phyloP scores from a whole-genome alignment of 768 basidiomycete species.

The Mrakia frigida region DNA sequence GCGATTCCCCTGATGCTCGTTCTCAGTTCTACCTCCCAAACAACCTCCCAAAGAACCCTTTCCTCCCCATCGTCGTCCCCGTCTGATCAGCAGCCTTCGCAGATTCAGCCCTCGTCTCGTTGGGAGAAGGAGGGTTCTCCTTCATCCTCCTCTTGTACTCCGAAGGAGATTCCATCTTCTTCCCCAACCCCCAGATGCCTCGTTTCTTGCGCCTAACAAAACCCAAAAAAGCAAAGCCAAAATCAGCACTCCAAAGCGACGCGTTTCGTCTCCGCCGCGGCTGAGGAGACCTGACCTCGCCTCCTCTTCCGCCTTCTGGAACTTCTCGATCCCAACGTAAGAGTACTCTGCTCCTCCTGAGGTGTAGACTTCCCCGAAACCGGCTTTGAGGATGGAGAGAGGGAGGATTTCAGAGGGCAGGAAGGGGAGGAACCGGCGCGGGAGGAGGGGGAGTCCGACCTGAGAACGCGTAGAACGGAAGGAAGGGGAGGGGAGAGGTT shows the following conservation, averaged over 20 bases:
- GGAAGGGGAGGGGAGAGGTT: not conserved
- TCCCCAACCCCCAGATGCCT: constrained; percentile 25
- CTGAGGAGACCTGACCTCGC: constrained; percentile 13
- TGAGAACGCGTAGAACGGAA: not conserved
- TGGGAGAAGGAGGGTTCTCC: not conserved
- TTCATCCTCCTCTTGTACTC: constrained; percentile 30
- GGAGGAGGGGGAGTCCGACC: constrained; percentile 18
- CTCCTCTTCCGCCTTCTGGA: constrained; percentile 15
- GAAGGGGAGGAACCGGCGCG: constrained; percentile 19
- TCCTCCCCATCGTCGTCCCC: not conserved
- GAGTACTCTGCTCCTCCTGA: constrained; percentile 22
- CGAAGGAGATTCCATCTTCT: constrained; percentile 16
- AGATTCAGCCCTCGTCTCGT: not conserved
- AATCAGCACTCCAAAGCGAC: not conserved
- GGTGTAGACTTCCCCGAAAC: constrained; percentile 20
- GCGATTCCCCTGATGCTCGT: too few species aligned
- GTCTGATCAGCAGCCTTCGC: not conserved
- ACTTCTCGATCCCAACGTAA: constrained; percentile 11
- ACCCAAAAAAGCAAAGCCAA: not conserved
- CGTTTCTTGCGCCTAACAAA: constrained; percentile 8
- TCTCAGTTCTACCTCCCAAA: not conserved
- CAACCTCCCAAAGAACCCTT: not conserved
- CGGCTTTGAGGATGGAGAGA: constrained; percentile 21
- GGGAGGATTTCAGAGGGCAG: constrained; percentile 7
- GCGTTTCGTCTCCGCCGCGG: too few species aligned